Conservation (phyloP, 2,329 filamentous ascomycete genomes). For the Diatrype stigma region DNA sequence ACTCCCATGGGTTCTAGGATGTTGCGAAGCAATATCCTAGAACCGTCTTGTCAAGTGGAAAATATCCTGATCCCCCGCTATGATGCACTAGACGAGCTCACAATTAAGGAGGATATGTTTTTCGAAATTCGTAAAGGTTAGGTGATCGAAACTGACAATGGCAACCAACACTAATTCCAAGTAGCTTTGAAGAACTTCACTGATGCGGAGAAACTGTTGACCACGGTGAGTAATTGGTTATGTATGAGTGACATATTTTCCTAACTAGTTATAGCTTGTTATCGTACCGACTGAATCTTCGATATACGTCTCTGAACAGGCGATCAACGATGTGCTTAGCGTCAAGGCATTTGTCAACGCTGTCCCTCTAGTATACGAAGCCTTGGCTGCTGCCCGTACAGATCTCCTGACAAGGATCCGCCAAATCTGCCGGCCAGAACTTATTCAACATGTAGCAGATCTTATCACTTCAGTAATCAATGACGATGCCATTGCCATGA, state of each 20-base stretch:
- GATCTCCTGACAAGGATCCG: conserved; percentile 64
- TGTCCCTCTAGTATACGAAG: conserved; percentile 63
- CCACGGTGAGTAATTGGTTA: conserved; percentile 52
- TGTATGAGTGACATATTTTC: conserved; percentile 1
- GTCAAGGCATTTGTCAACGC: conserved; percentile 75
- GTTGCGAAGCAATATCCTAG: conserved; percentile 79
- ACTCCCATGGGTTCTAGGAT: conserved; percentile 88
- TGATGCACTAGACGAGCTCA: conserved; percentile 79
- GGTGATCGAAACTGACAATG: conserved; percentile 1
- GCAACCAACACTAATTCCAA: conserved; percentile 12
- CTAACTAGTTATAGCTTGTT: conserved; percentile 56
- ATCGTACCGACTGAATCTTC: conserved; percentile 64
- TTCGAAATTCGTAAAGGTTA: conserved; percentile 66
- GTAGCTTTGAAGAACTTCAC: conserved; percentile 68
- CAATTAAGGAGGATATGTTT: conserved; percentile 81
- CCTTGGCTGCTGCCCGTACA: conserved; percentile 61
- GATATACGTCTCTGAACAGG: conserved; percentile 69
- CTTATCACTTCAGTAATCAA: conserved; percentile 72
- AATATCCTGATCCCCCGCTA: conserved; percentile 68
- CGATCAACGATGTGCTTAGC: conserved; percentile 82
- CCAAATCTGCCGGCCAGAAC: conserved; percentile 62
- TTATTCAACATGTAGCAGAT: conserved; percentile 55
- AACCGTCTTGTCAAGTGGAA: conserved; percentile 70
- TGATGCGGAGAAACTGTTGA: conserved; percentile 77
- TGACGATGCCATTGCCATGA: conserved; percentile 73